A percentile compares a stretch with the other conserved stretches of the same genome.
These are phyloP conservation scores for Alloteropsis angusta DNA, from an alignment of 202 grass and related monocot species.

Conservation along the genomic window DNA sequence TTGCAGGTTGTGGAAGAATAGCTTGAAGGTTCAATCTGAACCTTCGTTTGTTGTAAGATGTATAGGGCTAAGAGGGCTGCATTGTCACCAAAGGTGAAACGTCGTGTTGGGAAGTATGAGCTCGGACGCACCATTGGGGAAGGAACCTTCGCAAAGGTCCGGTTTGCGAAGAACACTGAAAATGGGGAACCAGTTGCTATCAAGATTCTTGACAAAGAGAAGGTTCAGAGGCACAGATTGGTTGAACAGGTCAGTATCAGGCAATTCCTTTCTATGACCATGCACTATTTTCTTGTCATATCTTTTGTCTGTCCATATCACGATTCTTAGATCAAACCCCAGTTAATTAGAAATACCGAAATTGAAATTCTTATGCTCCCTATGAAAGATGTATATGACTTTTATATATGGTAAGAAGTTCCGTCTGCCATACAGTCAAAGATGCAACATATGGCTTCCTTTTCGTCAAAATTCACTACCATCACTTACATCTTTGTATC, in stretches of 20 bases:
- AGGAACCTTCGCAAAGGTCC: slow-evolving; percentile 80
- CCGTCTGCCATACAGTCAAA: background rate
- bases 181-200: slow-evolving; percentile 65
- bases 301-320: background rate
- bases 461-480: slow-evolving; percentile 20
- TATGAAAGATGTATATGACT: background rate
- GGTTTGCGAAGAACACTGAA: slow-evolving; percentile 75
- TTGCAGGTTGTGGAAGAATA: slow-evolving; percentile 27
- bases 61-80: slow-evolving; percentile 67
- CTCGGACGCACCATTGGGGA: slow-evolving; percentile 76
- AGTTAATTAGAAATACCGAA: background rate
- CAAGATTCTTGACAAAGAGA: slow-evolving; percentile 90
- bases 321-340: background rate
- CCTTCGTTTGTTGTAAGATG: slow-evolving; percentile 41
- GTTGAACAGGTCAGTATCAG: slow-evolving; percentile 64
- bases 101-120: slow-evolving; percentile 80
- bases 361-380: background rate
- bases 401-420: background rate
- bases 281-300: background rate
- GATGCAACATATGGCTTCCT: slow-evolving; percentile 2
- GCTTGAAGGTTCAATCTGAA: slow-evolving; percentile 18
- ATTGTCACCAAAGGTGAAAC: slow-evolving; percentile 71
- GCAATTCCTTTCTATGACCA: slow-evolving; percentile 6
- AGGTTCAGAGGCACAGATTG: slow-evolving; percentile 69
- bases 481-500: slow-evolving; percentile 32